A percentile compares a stretch with the other conserved stretches of the same genome.
Conservation (phyloP, 2,329 filamentous ascomycete genomes). For the Microcera coccophila region DNA sequence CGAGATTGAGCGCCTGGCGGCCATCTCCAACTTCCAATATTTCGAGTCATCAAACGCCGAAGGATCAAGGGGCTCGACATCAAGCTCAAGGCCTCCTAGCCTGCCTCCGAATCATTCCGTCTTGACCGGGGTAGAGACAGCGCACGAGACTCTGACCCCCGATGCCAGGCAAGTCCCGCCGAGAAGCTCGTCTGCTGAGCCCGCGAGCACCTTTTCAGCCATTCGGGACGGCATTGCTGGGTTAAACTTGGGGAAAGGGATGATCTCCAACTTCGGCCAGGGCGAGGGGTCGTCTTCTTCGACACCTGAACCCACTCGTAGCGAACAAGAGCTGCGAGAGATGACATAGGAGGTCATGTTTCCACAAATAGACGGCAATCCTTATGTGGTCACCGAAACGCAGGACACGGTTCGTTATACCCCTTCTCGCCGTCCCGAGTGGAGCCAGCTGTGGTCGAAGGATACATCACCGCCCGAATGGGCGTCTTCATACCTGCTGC, state of each 20-base stretch:
- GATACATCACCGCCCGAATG: neutral
- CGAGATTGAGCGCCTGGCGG: conserved; percentile 39
- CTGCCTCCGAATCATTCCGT: conserved; percentile 48
- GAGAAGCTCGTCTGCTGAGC: conserved; percentile 45
- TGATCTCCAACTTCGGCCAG: conserved; percentile 35
- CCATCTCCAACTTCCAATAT: conserved; percentile 34
- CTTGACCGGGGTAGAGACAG: conserved; percentile 56
- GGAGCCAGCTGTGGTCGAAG: neutral
- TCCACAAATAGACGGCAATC: conserved; percentile 26
- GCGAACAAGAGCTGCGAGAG: conserved; percentile 43
- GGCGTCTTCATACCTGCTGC: conserved; percentile 10
- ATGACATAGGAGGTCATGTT: conserved; percentile 45
- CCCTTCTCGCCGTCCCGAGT: neutral
- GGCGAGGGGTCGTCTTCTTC: conserved; percentile 23
- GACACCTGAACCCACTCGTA: conserved; percentile 22
- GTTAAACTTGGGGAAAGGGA: conserved; percentile 46
- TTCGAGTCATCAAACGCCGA: conserved; percentile 25
- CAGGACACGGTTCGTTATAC: conserved; percentile 23
- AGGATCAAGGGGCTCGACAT: conserved; percentile 24
- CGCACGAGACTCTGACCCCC: conserved; percentile 49
- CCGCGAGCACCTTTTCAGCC: conserved; percentile 41
- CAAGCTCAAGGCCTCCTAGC: conserved; percentile 38
- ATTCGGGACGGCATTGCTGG: conserved; percentile 48
- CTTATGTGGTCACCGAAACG: conserved; percentile 33
- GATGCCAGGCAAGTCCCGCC: conserved; percentile 33